phyloP scores from a whole-genome alignment of 106 monocot genomes.

The Dendrobium catenatum region DNA sequence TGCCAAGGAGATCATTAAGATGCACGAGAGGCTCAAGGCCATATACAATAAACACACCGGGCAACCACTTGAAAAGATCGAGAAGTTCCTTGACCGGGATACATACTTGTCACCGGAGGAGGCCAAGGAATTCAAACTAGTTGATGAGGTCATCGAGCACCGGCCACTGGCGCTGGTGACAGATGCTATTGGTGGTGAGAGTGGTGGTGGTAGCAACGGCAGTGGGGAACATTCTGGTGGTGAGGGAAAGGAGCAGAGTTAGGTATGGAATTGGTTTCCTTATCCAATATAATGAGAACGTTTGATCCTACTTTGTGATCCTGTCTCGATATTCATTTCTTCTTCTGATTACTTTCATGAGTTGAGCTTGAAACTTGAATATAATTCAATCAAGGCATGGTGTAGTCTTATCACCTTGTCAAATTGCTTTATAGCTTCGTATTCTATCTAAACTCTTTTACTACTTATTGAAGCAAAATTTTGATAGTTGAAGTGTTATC shows the following conservation, averaged over 20 bases:
- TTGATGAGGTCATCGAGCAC: constrained; percentile 66
- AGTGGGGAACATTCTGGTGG: not conserved
- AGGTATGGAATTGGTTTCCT: not conserved
- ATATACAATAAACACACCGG: constrained; percentile 59
- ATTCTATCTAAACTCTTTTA: not conserved
- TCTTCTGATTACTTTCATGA: not conserved
- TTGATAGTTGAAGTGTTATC: not conserved
- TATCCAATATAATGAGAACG: not conserved
- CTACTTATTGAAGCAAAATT: not conserved
- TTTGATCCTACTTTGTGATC: not conserved
- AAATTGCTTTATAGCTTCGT: not conserved
- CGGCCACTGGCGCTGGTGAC: constrained; percentile 37
- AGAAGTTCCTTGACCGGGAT: constrained; percentile 53
- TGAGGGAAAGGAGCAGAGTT: constrained; percentile 3
- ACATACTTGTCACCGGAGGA: constrained; percentile 65
- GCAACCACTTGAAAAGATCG: constrained; percentile 37
- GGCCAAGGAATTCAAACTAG: constrained; percentile 64
- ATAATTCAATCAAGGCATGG: not conserved
- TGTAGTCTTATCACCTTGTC: not conserved
- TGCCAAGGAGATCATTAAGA: constrained; percentile 73
- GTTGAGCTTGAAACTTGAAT: not conserved
- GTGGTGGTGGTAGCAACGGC: not conserved
- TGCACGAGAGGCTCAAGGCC: constrained; percentile 55
- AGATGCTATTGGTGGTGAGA: constrained; percentile 25
- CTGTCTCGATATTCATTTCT: not conserved